Evolutionary conservation across 208 protist species (phyloP), one percentile per base, ranked within the genome.

Genomic region (Crithidia sp.): DNA sequence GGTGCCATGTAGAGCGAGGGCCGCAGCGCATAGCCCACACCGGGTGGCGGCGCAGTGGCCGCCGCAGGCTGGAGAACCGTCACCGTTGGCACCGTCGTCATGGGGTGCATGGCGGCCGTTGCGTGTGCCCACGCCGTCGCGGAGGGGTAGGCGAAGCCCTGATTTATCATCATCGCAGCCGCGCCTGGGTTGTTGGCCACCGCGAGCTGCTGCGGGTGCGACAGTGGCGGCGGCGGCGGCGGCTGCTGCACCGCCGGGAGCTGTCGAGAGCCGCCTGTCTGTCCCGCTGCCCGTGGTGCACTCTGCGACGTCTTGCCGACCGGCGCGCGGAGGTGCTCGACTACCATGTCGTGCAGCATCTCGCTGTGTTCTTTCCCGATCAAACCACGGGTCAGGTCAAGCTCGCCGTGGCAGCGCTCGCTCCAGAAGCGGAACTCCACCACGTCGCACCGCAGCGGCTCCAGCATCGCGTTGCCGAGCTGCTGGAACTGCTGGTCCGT

Each of bases 351-450:
- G 71, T 74, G 61, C n/a, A 79, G 64, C 44, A 74, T 39, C 61
- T 79, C 74, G 28, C 67, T 79, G 43, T 71, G 52, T 17, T 50
- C 40, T 14, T 13, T 17, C 36, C 69, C 76, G n/a, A 83, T 54
- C 40, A 89, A 37, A n/a, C 36, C 39, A 6, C 83, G 71, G 4
- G 90, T 95, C 10, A 92, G 71, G 60, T 95, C 71, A 6, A 87
- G 62, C 67, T 78, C 74, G 5, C 75, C 81, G 19, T 81, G 87
- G 39, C 58, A 62, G 19, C 80, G 76, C 13, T 52, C 78, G 53
- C 56, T 57, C 37, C 69, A 71, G 56, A 90, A 88, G 47, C 88
- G 81, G 45, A 95, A 84, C 59, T 86, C 79, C 16, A 95, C 87
- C 12, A 75, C 69, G 4, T 89, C 79, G 19, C 75, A 85, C 17